Evolutionary conservation across 257 asterid species (phyloP), one percentile per base, ranked within the genome.

Genomic region (Datura wrightii): DNA sequence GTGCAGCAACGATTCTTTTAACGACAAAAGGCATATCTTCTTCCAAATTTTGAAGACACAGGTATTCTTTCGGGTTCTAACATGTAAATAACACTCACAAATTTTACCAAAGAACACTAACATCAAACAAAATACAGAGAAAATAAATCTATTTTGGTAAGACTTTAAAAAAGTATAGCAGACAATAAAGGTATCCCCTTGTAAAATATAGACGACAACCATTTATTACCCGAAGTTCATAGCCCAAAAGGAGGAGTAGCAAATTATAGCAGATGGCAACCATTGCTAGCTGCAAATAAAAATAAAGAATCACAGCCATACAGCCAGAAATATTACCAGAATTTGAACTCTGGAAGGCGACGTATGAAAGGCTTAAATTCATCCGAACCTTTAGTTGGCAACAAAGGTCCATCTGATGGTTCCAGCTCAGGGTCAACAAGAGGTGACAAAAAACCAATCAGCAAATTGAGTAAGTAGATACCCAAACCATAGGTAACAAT

Each of bases 361-460:
- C 7, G 59, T 13, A 54, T 4, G 59, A 54, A 54, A 54, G 59
- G n/a, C n/a, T 54, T 54, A n/a, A 54, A 54, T 1, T 13, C 59
- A 54, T 54, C 59, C 14, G 2, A 54, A 54, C 7, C 59, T 5
- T 54, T 54, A 3, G 97, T 95, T 11, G 97, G 98, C 60, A 94
- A 89, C 86, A 90, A 10, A 34, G 97, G 98, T 31, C 98, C 98
- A 87, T 93, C 97, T 6, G 90, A 86, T n/a, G 85, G 90, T 71
- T 95, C 98, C 84, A 95, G 24, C 88, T 94, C 97, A 2, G 98
- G 98, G 83, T 95, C 98, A 87, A 94, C 98, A 70, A 95, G 98
- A 60, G 98, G 98, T 6, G 98, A 95, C 88, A 95, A 87, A 86
- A 95, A 95, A 82, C 98, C 98, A 70, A 94, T 94, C 76, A 95